Evolutionary conservation across 2,329 filamentous ascomycete genomes (phyloP), one percentile per base, ranked within the genome.

Genomic region (Exophiala xenobiotica): DNA sequence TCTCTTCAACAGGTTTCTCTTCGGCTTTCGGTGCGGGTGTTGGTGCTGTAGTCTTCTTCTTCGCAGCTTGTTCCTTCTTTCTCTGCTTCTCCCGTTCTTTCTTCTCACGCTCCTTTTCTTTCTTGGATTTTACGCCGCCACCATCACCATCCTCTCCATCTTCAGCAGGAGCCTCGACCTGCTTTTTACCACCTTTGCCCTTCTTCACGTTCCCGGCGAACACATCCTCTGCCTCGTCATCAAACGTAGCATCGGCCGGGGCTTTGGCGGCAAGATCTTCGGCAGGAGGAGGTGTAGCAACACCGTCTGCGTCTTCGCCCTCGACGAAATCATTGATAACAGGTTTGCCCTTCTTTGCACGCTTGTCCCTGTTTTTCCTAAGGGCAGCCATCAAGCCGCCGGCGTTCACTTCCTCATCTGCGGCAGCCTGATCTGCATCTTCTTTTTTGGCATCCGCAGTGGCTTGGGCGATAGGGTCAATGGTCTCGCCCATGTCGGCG

Each of bases 31-130:
- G 68, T 16, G 72, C 75, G 24, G 79, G 72, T 54, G 73, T 72
- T 9, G 78, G 61, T 46, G 70, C 71, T 19, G 73, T 64, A 23
- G 78, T 73, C 75, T 93, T 95, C 79, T 95, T 95, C 76, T 91
- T 90, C 22, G 87, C 84, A 60, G 90, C 89, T 86, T 97, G 87
- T 73, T 99, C 93, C 83, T 91, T 99, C 77, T 99, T 99, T 61
- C 91, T 81, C 75, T 93, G 88, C 83, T 99, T 99, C 77, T 99
- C 93, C 56, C 90, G 85, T 76, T 99, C 93, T 76, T 96, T 99
- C 80, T 92, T 97, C 66, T 92, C 79, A 73, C 90, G 95, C 71
- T 99, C 93, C 77, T 99, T 99, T 76, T 99, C 91, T 52, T 95
- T 93, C 81, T 97, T 99, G 31, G 90, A 95, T 74, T 97, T 84